Evolutionary conservation across 1,284 basidiomycete species (phyloP), one percentile per base, ranked within the genome.

Genomic region (Pyrrhoderma noxium): DNA sequence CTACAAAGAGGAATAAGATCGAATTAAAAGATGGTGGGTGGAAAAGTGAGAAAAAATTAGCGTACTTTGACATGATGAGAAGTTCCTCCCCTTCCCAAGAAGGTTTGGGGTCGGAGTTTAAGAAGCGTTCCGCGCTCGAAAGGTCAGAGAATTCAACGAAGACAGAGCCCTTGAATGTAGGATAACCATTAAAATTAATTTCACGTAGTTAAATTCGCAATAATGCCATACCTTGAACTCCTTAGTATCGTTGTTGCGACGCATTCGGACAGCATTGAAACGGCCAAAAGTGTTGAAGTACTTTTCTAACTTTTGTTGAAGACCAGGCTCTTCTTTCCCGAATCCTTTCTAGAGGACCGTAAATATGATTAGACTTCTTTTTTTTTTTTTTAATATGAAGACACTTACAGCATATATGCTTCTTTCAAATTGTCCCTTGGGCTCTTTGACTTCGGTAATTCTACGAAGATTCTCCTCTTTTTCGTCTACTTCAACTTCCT

Each of bases 91-190:
- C 86, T 11, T 86, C 72, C 76, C 82, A 95, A 25, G 79, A 72
- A 2, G 87, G 92, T 68, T 89, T 89, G 2, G 83, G 82, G 48
- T 89, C 85, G 2, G 83, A 79, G 22, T 76, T 82, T 43, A 97
- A 71, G 74, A 98, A 96, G 23, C 76, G 76, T 27, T 85, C 76
- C 47, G 85, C 82, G 14, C 82, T 76, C 43, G 77, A 75, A 62
- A 82, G 76, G 60, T 89, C 82, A 25, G 81, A 75, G 64, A 92
- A 98, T 70, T 98, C 95, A 51, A 83, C 83, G 61, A 98, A 99
- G 21, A 96, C 90, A 16, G 93, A 97, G 53, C 85, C 80, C 91
- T 97, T 59, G 18, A 47, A 45, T 3, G 31, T 27, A 42, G 22
- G 9, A 44, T 21, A 27, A 27, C 31, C 11, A 0, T 13, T 19